These are phyloP conservation scores for Arachnomyces sp. DNA, from an alignment of 2,329 filamentous ascomycete genomes.

Conservation along the genomic window DNA sequence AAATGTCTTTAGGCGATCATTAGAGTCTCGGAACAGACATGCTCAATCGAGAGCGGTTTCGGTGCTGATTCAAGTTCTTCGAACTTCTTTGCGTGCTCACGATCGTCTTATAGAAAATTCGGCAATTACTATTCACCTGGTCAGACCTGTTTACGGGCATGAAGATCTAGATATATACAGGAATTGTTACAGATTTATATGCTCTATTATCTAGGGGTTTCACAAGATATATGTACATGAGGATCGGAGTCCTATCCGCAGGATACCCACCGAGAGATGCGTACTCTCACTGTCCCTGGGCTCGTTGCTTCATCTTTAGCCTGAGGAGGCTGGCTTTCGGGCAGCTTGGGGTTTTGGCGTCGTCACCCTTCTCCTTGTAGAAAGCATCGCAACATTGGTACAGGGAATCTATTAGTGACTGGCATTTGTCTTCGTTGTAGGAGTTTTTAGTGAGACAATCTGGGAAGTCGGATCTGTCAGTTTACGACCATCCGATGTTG, in stretches of 20 bases:
- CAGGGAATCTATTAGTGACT: conserved; percentile 66
- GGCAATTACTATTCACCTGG: conserved; percentile 65
- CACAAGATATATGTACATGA: conserved; percentile 4
- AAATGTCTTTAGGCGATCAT: conserved; percentile 72
- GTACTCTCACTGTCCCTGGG: conserved; percentile 27
- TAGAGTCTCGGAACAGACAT: conserved; percentile 98
- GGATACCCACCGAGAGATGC: background rate
- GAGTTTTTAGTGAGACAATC: conserved; percentile 77
- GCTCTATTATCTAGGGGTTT: background rate
- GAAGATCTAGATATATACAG: conserved; percentile 45
- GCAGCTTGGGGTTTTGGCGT: conserved; percentile 70
- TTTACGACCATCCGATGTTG: background rate
- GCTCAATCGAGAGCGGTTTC: conserved; percentile 43
- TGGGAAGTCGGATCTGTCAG: conserved; percentile 28
- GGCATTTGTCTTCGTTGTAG: conserved; percentile 79
- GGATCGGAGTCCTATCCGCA: background rate
- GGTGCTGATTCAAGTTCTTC: conserved; percentile 86
- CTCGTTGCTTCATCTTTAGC: conserved; percentile 75
- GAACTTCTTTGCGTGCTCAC: conserved; percentile 93
- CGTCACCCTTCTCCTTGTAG: conserved; percentile 69
- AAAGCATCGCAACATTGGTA: conserved; percentile 92
- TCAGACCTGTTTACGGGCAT: conserved; percentile 50
- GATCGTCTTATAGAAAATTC: conserved; percentile 78
- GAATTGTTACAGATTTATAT: conserved; percentile 38
- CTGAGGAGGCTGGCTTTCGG: conserved; percentile 71